Conservation (phyloP, 768 basidiomycete genomes). For the Punctularia strigosozonata region DNA sequence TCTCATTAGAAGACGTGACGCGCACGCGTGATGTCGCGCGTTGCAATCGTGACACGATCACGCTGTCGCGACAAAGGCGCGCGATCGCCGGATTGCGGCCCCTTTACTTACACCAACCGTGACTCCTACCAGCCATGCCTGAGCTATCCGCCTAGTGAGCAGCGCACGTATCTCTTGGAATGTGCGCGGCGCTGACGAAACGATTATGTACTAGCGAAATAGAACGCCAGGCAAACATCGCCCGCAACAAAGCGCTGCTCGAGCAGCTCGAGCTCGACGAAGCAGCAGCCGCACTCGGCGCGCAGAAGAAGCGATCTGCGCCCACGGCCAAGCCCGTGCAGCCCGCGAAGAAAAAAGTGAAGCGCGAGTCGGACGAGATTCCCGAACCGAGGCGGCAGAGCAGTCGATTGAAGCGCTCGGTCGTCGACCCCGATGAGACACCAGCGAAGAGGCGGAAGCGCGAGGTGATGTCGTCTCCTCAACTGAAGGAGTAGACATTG, state of each 20-base stretch:
- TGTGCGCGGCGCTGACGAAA: too few species aligned
- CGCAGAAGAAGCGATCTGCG: conserved; percentile 13
- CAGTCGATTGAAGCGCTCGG: conserved; percentile 41
- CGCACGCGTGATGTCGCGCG: too few species aligned
- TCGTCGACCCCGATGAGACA: conserved; percentile 49
- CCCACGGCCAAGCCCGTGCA: conserved; percentile 15
- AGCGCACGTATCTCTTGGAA: too few species aligned
- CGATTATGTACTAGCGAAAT: conserved; percentile 50
- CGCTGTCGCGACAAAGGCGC: too few species aligned
- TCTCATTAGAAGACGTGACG: too few species aligned
- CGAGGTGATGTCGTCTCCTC: conserved; percentile 31
- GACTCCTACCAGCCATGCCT: too few species aligned
- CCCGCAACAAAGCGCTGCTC: conserved; percentile 64
- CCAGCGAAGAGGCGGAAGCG: conserved; percentile 52
- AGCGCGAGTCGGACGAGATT: conserved; percentile 31
- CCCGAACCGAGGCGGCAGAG: conserved; percentile 52
- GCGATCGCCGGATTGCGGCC: too few species aligned
- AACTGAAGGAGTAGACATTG: not conserved
- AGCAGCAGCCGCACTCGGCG: conserved; percentile 35
- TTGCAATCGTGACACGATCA: too few species aligned
- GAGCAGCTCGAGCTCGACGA: conserved; percentile 59
- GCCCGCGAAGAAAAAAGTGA: conserved; percentile 35
- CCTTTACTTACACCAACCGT: too few species aligned
- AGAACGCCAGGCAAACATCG: conserved; percentile 74
- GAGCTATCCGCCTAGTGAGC: too few species aligned